Base-by-base conservation (phyloP, 176 grass and related monocot genomes). In the Avena eriantha region DNA sequence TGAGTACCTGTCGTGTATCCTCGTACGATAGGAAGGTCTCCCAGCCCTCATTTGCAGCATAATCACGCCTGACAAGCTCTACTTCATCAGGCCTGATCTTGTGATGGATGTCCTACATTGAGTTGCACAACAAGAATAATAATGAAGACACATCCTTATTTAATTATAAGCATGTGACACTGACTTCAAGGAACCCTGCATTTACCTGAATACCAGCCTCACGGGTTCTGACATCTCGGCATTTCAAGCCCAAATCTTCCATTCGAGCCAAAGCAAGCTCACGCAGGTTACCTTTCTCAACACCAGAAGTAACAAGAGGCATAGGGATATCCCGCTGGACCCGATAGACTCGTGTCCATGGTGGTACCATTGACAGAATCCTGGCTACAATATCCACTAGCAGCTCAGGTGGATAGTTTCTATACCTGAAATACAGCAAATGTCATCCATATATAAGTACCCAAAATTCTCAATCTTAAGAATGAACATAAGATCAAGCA, bases 261-360 rank as follows among this genome's bases (percentile, higher is more conserved):
- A 99, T 99, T 86, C 97, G 82, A 29, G 94, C 94, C 82, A 99
- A 91, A 88, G 97, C 97, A 88, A 99, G 94, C 61, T 96, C 97
- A 56, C 97, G 93, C 36, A 99, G 90, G 76, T 99, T 99, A 77
- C 97, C 94, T 80, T 99, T 99, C 87, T 99, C 97, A 6, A 99
- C 97, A 88, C 97, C 94, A 77, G 97, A 99, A 73, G 94, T 99
- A 72, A 99, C 97, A 65, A 99, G 97, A 51, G 97, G 97, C 97
- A 99, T 96, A 76, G 97, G 97, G 21, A 99, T 99, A 91, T 99
- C 97, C 66, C 97, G 91, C 80, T 99, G 97, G 35, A 99, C 97
- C 47, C 97, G 85, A 79, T 99, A 99, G 22, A 99, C 90, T 80
- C 97, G 87, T 54, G 94, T 96, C 94, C 97, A 99, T 48, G 97